Conservation (phyloP, 2,329 filamentous ascomycete genomes). For the Pseudogymnoascus verrucosus region DNA sequence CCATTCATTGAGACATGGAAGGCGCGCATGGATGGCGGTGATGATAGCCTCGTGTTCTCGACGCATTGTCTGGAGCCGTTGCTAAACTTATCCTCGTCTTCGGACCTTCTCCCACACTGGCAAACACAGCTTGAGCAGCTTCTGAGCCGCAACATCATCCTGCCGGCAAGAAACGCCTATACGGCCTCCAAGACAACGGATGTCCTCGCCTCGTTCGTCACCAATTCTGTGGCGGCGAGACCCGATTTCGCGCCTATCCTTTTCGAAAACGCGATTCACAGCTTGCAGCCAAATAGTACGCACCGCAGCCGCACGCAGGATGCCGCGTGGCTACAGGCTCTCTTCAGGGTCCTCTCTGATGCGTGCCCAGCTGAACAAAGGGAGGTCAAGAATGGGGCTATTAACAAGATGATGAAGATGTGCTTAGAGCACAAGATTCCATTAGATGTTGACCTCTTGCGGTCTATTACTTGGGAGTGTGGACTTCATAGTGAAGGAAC, state of each 20-base stretch:
- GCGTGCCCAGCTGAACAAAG: slow-evolving; percentile 16
- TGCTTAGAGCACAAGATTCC: slow-evolving; percentile 29
- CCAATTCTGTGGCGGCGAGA: slow-evolving; percentile 20
- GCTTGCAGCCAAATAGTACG: slow-evolving; percentile 34
- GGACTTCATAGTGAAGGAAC: slow-evolving; percentile 21
- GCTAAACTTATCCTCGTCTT: slow-evolving; percentile 12
- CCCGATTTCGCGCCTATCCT: slow-evolving; percentile 34
- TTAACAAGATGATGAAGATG: slow-evolving; percentile 29
- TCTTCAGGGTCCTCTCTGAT: slow-evolving; percentile 32
- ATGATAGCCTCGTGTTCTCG: slow-evolving; percentile 22
- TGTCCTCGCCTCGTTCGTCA: slow-evolving; percentile 17
- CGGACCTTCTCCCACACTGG: slow-evolving; percentile 14
- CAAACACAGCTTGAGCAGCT: slow-evolving; percentile 24
- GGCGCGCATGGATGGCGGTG: slow-evolving; percentile 16
- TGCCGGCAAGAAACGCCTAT: slow-evolving; percentile 24
- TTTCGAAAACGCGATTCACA: slow-evolving; percentile 38
- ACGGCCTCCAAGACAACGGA: slow-evolving; percentile 14
- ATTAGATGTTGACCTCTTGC: slow-evolving; percentile 29
- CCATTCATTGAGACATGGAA: slow-evolving; percentile 27
- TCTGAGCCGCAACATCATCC: slow-evolving; percentile 28
- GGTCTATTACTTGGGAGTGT: slow-evolving; percentile 26
- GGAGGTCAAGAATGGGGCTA: slow-evolving; percentile 15
- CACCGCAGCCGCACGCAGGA: slow-evolving; percentile 38
- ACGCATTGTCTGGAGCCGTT: slow-evolving; percentile 26
- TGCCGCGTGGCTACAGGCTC: slow-evolving; percentile 40